Percentiles rank a stretch among this genome's conserved stretches.
Evolutionary conservation across 2,329 filamentous ascomycete species (phyloP).

Genomic region (Ilyonectria destructans): DNA sequence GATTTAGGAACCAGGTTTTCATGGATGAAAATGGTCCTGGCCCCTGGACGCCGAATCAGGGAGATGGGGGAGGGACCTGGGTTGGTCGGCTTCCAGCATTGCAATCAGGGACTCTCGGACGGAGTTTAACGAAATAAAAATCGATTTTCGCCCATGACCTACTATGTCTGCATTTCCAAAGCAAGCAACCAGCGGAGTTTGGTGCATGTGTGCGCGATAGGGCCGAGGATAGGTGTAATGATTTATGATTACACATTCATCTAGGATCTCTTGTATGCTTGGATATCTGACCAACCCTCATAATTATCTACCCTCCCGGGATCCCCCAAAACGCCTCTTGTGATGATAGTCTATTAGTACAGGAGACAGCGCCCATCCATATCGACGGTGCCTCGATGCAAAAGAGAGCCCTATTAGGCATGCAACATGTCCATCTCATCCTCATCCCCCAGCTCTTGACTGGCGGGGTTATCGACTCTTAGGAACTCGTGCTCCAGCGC

Average conservation of each 20-base stretch:
- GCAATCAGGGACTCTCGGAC: conserved; percentile 59
- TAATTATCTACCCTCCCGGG: conserved; percentile 29
- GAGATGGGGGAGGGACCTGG: conserved; percentile 48
- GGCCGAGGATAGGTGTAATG: conserved; percentile 18
- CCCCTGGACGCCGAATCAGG: conserved; percentile 37
- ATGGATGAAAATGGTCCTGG: conserved; percentile 48
- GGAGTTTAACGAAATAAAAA: conserved; percentile 61
- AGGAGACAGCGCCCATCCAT: conserved; percentile 15
- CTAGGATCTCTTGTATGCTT: conserved; percentile 36
- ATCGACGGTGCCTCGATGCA: conserved; percentile 3
- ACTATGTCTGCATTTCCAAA: conserved; percentile 26
- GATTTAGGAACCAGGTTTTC: conserved; percentile 52
- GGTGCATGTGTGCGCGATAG: background rate
- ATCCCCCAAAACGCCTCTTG: conserved; percentile 32
- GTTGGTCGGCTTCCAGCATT: conserved; percentile 61
- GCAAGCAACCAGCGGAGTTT: conserved; percentile 5
- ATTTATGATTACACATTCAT: conserved; percentile 34
- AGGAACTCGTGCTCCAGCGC: conserved; percentile 83
- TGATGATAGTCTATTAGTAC: conserved; percentile 31
- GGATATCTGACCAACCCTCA: conserved; percentile 35
- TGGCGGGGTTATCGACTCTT: conserved; percentile 50
- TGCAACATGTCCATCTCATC: conserved; percentile 70
- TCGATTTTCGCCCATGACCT: conserved; percentile 56
- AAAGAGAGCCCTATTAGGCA: conserved; percentile 42
- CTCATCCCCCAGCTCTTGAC: conserved; percentile 58